Base-by-base conservation (phyloP, 768 basidiomycete genomes). In the Tylopilus cervinicoccineus region DNA sequence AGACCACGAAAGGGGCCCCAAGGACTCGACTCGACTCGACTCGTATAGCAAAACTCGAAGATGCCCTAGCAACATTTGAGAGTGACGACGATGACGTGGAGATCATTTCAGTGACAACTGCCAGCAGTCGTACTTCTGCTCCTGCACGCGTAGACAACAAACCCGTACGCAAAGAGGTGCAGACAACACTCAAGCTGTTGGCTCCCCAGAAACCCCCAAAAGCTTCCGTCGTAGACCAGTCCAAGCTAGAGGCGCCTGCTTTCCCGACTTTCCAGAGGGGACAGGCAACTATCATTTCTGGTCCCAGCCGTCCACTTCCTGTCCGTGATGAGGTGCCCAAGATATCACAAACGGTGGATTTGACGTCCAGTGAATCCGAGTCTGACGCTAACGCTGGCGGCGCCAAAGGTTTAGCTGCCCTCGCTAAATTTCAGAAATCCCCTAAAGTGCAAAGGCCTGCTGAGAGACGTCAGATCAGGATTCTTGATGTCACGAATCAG, bases 1-100 rank as follows among this genome's bases (percentile, higher is more conserved):
- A 72, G 51, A 73, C 72, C 27, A 76, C 73, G 29, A 54, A 72
- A 0, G 72, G 68, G 32, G 62, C 71, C 22, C 64, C 66, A 20
- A 78, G 73, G 57, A 86, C 78, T 37, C 77, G 80, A 17, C 65
- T 78, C n/a, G 75, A 67, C 29, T 61, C 75, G 8, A 69, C 76
- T 28, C 80, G 87, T 38, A 65, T 93, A 43, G 68, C 77, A 13
- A 73, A 80, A 43, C 72, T 96, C 20, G 83, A 87, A 46, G 80
- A 81, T 37, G 73, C 83, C 7, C 70, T 96, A 6, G 72, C 76
- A 2, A 68, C 73, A 3, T 93, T 91, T 44, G 79, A 79, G 26
- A 80, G 84, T 38, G 81, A 83, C 22, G 74, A 74, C 23, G 77
- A 80, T 37, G 81, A 81, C 16, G 71, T 87, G 24, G 71, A 83